Base-by-base conservation (phyloP, 73 alveolate genomes). In the Stentor roeselii region DNA sequence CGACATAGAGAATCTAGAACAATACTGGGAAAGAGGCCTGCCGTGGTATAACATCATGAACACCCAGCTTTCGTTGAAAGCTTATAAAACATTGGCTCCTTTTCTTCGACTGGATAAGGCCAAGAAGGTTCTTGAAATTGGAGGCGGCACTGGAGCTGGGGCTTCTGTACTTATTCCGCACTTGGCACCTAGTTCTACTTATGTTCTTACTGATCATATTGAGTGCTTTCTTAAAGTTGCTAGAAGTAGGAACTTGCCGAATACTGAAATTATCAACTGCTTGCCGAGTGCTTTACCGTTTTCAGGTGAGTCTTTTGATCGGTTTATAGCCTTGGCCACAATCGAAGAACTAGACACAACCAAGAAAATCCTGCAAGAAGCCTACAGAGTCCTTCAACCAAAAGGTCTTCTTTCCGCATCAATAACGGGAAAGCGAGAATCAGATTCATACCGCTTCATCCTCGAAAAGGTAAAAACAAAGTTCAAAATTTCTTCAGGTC, bases 71-170 rank as follows among this genome's bases (percentile, higher is more conserved):
- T 67, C 80, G 21, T 0, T 32, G 11, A 32, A 67, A 1, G 37
- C 37, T 32, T 67, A 67, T 67, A 67, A 40, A 34, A 67, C 41
- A 21, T 27, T 67, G 37, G 37, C 37, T 40, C 80, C 80, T 30
- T 67, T 67, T 2, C 80, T 67, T 30, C 80, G 34, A n/a, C 80
- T 67, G 27, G 80, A 67, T 40, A 67, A 67, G 34, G 80, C 80
- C 34, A 67, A 67, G 34, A 67, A 67, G 27, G 80, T 67, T 34
- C 41, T 67, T 21, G 80, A 67, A 67, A 32, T 67, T 30, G 80
- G 80, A 15, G 80, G 41, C 21, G 37, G 80, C 41, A 67, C n/a
- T 32, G 80, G 80, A 21, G 14, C 37, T 21, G 80, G 80, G 21
- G 80, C 80, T 67, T 36, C 21, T 27, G 34, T 67, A 14, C n/a